Base-by-base conservation (phyloP, 139 green algal genomes). In the Desmodesmus armatus region DNA sequence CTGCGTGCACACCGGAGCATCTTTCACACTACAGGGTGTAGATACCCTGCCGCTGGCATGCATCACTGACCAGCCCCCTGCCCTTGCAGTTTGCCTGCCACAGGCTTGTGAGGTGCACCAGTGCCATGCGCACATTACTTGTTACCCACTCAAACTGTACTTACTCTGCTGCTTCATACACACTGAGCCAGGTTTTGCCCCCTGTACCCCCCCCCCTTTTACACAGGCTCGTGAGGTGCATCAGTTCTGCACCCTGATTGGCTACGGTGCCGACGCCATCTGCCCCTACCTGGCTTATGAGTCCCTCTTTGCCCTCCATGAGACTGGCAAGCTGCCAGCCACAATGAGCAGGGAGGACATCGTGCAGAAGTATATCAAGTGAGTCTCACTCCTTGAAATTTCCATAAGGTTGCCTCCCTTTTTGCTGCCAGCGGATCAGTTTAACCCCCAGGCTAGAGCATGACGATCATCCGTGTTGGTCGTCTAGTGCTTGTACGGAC, bases 281-380 rank as follows among this genome's bases (percentile, higher is more conserved):
- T 99, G 95, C 91, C 96, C 96, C 40, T 99, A 98, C 92, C 88
- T 99, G 39, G 97, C 96, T 2, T 94, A 97, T 39, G 95, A 99
- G 86, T 80, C 93, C n/a, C 80, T 98, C 66, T 88, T 83, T 31
- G 93, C 94, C 31, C 83, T 98, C 72, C 94, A 95, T 43, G 80
- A 91, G 67, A 58, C 37, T 39, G 93, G 93, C 44, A 94, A 93
- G 89, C 90, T 97, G 75, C 88, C 89, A 6, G 81, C 86, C 49
- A 66, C 51, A 74, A 37, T 89, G 17, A 82, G 85, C 39, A 86
- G 86, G 13, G 86, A 93, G 13, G 84, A 94, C 33, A 78, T 99
- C 9, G 87, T 92, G 33, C 67, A 92, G 21, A 91, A 91, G 19
- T 99, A 96, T 90, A 95, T 98, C 84, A 94, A 98, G 86, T 94